Conservation (phyloP, 2,329 filamentous ascomycete species). For the Talaromyces funiculosus region DNA sequence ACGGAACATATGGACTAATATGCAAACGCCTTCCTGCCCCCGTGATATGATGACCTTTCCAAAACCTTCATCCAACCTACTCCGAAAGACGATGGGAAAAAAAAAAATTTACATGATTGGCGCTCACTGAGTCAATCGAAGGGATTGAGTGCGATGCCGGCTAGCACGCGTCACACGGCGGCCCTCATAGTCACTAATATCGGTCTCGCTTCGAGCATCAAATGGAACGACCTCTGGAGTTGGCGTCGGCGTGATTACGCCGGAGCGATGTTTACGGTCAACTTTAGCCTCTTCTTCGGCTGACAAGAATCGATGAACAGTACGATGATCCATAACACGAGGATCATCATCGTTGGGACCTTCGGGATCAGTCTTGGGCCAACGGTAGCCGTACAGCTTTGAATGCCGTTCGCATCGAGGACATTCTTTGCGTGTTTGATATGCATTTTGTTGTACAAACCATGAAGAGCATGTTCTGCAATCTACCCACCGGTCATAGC, state of each 20-base stretch:
- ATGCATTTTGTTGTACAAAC: conserved; percentile 86
- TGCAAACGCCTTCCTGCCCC: not conserved
- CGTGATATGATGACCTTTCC: not conserved
- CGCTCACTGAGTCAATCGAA: not conserved
- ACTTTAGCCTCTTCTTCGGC: conserved; percentile 57
- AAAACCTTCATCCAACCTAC: not conserved
- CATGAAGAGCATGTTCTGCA: conserved; percentile 76
- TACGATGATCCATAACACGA: conserved; percentile 75
- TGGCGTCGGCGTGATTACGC: conserved; percentile 19
- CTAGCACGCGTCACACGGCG: conserved; percentile 32
- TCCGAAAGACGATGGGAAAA: not conserved
- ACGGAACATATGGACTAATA: not conserved
- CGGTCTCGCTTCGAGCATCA: conserved; percentile 35
- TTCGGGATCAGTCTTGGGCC: conserved; percentile 88
- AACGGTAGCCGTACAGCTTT: conserved; percentile 88
- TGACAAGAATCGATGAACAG: conserved; percentile 75
- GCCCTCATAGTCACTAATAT: conserved; percentile 32
- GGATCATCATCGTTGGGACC: conserved; percentile 66
- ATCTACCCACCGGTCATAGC: conserved; percentile 76
- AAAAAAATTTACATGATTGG: not conserved
- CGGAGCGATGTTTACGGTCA: conserved; percentile 29
- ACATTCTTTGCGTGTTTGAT: conserved; percentile 78
- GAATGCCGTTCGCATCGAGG: conserved; percentile 92
- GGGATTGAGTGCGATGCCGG: conserved; percentile 15
- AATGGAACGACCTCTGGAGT: conserved; percentile 29